Conservation (phyloP, 2,329 filamentous ascomycete genomes). For the Cladosporium sp. region DNA sequence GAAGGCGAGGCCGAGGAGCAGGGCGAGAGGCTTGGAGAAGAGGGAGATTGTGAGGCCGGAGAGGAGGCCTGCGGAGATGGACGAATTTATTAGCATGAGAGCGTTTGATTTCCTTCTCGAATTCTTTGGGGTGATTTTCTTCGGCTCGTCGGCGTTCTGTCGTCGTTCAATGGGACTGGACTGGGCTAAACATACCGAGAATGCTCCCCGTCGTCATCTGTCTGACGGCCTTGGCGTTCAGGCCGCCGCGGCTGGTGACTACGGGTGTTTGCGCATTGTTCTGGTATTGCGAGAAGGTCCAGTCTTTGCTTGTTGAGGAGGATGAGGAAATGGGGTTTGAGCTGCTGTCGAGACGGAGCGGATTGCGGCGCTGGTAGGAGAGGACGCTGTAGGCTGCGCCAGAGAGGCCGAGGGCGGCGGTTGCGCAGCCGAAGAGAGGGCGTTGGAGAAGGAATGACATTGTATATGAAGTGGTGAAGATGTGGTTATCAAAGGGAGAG, state of each 20-base stretch:
- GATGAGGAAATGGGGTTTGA: conserved; percentile 22
- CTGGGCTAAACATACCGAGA: conserved; percentile 35
- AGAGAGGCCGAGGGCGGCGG: conserved; percentile 28
- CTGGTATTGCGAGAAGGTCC: conserved; percentile 40
- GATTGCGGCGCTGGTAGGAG: conserved; percentile 32
- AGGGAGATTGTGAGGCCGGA: conserved; percentile 65
- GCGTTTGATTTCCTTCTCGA: too few relatives aligned
- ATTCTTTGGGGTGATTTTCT: too few relatives aligned
- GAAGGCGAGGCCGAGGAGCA: conserved; percentile 66
- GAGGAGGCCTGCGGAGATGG: conserved; percentile 53
- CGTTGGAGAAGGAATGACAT: conserved; percentile 45
- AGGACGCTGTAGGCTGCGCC: conserved; percentile 28
- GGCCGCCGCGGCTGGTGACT: conserved; percentile 38
- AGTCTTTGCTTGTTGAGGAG: conserved; percentile 37
- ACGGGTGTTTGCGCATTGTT: conserved; percentile 43
- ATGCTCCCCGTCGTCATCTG: conserved; percentile 51
- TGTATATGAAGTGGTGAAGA: not conserved
- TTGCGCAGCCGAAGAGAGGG: conserved; percentile 37
- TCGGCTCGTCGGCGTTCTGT: too few relatives aligned
- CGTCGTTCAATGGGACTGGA: too few relatives aligned
- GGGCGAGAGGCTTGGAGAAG: conserved; percentile 69
- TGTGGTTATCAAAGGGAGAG: not conserved
- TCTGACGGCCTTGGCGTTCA: conserved; percentile 44
- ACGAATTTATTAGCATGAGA: too few relatives aligned
- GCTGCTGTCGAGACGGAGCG: conserved; percentile 40